Base-by-base conservation (phyloP, 345 rosid species). In the Viola odorata region DNA sequence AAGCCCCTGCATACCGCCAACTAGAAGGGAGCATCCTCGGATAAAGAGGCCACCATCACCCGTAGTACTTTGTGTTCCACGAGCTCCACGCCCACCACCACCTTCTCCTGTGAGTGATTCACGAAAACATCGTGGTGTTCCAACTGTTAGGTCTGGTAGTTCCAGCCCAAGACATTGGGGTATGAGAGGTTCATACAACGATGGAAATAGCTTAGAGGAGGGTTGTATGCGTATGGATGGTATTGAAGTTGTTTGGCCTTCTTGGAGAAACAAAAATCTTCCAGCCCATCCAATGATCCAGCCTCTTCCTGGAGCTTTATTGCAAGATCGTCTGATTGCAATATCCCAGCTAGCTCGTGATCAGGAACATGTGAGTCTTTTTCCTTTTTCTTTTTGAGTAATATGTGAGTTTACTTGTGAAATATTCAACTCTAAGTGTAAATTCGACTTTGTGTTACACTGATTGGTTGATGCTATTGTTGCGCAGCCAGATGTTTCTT, bases 121-220 rank as follows among this genome's bases (percentile, higher is more conserved):
- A 44, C 84, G 95, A 81, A 87, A 89, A 73, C 88, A 81, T 17
- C 80, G 96, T 55, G 96, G 98, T 45, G 84, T 89, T 73, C 91
- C 98, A 39, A 87, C 85, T 68, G 98, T 92, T 74, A 89, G 98
- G 75, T 92, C 98, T 51, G 98, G 98, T 75, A 92, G 98, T 78
- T 92, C 98, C 67, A 92, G 98, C 73, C 98, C 98, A 54, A 82
- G 98, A 76, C 89, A 92, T 57, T 92, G 98, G 98, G 85, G 96
- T 71, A 69, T 89, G 79, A 87, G 88, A 80, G 91, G 96, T 74
- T 81, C 87, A 84, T 83, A 80, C 60, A 81, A 81, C 68, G 96
- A 92, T 60, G 85, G 85, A 68, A 77, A 80, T 59, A 85, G 78
- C 69, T 76, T 70, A 48, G 96, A 89, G 61, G 96, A 89, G 68